A percentile compares a stretch with the other conserved stretches of the same genome.
These are phyloP conservation scores for Raphanus raphanistrum DNA, from an alignment of 345 rosid genomes.

Conservation along the genomic window DNA sequence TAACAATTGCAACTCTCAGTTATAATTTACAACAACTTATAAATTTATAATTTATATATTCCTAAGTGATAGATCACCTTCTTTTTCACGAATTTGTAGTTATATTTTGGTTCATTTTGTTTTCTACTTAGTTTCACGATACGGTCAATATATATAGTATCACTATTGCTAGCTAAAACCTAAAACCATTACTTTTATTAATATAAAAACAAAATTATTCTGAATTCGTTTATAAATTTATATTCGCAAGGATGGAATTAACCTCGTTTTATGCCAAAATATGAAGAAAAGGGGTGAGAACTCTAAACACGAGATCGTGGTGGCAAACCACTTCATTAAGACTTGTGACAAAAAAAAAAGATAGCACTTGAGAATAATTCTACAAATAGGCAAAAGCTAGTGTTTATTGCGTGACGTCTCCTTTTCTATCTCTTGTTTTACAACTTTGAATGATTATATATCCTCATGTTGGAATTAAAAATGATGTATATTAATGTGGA, in stretches of 20 bases:
- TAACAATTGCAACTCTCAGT: too few relatives aligned
- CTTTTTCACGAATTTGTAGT: too few relatives aligned
- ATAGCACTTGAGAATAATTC: constrained; percentile 39
- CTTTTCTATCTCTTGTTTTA: neutral
- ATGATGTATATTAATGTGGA: constrained; percentile 26
- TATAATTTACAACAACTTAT: too few relatives aligned
- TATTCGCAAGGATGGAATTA: neutral
- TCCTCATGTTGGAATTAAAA: neutral
- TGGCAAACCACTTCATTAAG: constrained; percentile 38
- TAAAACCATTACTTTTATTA: too few relatives aligned
- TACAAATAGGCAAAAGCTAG: constrained; percentile 26
- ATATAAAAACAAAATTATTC: neutral
- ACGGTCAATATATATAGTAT: neutral
- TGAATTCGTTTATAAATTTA: neutral
- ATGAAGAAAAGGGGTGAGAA: constrained; percentile 1
- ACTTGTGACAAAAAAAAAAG: neutral
- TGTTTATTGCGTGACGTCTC: constrained; percentile 17
- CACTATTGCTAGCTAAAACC: too few relatives aligned
- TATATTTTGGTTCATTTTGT: neutral
- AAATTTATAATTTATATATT: too few relatives aligned
- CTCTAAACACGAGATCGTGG: constrained; percentile 27
- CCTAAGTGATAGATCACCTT: too few relatives aligned
- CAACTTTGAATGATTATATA: neutral
- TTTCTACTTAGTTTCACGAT: neutral
- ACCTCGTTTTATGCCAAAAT: constrained; percentile 24